Evolutionary conservation across 305 asterid species (phyloP).

Genomic region (Plantago lanceolata): DNA sequence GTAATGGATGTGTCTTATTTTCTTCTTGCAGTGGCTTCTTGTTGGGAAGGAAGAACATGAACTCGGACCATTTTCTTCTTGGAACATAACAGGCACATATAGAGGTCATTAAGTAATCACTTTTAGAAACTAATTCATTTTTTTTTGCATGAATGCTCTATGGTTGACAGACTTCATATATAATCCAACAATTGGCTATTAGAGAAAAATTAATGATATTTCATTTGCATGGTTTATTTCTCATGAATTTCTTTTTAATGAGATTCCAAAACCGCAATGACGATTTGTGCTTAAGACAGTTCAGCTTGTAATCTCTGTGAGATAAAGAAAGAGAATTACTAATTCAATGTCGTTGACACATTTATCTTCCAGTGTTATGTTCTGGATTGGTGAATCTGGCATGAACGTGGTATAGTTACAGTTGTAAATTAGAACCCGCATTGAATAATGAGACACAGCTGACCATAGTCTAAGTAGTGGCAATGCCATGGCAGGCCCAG

Average conservation of each 20-base stretch:
- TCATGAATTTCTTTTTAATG: background rate
- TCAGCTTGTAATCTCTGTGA: no score
- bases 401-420: no score
- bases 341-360: no score
- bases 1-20: slow-evolving; percentile 22
- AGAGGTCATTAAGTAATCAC: slow-evolving; percentile 58
- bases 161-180: slow-evolving; percentile 1
- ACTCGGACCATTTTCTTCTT: slow-evolving; percentile 84
- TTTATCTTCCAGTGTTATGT: no score
- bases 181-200: background rate
- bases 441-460: no score
- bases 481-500: no score
- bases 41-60: slow-evolving; percentile 71
- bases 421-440: no score
- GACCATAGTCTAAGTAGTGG: no score
- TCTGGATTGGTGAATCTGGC: no score
- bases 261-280: no score
- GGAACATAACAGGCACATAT: slow-evolving; percentile 96
- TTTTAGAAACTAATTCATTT: slow-evolving; percentile 11
- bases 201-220: background rate
- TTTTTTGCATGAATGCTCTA: slow-evolving; percentile 17
- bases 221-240: background rate
- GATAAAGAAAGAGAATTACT: no score
- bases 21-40: slow-evolving; percentile 79
- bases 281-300: no score